Conservation (phyloP, 306 rosid genomes). For the Quillaja saponaria region DNA sequence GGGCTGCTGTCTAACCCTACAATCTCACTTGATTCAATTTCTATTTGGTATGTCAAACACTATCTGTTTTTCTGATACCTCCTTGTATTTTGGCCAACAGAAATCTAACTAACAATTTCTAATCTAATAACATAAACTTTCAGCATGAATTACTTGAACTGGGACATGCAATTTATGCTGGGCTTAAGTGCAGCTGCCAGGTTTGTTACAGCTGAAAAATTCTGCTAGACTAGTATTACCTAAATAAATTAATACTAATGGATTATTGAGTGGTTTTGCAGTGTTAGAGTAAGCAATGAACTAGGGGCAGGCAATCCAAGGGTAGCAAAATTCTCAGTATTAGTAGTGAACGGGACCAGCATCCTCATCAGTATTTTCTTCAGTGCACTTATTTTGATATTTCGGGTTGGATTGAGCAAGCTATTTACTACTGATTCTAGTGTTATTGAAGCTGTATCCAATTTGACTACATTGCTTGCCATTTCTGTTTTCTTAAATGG, state of each 20-base stretch:
- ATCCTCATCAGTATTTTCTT: constrained; percentile 52
- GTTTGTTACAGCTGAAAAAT: constrained; percentile 29
- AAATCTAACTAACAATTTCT: constrained; percentile 9
- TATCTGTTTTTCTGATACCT: not conserved
- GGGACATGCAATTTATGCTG: constrained; percentile 67
- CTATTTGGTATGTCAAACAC: constrained; percentile 43
- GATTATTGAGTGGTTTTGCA: constrained; percentile 20
- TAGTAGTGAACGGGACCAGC: constrained; percentile 68
- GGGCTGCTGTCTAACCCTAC: constrained; percentile 69
- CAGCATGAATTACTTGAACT: constrained; percentile 70
- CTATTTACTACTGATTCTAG: constrained; percentile 57
- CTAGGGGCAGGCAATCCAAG: constrained; percentile 68
- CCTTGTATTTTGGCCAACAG: not conserved
- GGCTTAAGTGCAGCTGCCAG: constrained; percentile 77
- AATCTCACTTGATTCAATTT: constrained; percentile 57
- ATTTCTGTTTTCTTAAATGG: constrained; percentile 74
- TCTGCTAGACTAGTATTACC: not conserved
- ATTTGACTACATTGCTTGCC: constrained; percentile 63
- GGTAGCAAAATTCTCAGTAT: constrained; percentile 62
- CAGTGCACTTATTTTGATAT: constrained; percentile 45
- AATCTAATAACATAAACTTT: constrained; percentile 13
- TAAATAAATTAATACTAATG: constrained; percentile 5
- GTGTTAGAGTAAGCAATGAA: constrained; percentile 72
- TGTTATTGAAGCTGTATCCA: constrained; percentile 54
- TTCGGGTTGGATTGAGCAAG: constrained; percentile 50